A percentile compares a stretch with the other conserved stretches of the same genome.
Conservation (phyloP, 257 asterid genomes). For the Petunia secreta region DNA sequence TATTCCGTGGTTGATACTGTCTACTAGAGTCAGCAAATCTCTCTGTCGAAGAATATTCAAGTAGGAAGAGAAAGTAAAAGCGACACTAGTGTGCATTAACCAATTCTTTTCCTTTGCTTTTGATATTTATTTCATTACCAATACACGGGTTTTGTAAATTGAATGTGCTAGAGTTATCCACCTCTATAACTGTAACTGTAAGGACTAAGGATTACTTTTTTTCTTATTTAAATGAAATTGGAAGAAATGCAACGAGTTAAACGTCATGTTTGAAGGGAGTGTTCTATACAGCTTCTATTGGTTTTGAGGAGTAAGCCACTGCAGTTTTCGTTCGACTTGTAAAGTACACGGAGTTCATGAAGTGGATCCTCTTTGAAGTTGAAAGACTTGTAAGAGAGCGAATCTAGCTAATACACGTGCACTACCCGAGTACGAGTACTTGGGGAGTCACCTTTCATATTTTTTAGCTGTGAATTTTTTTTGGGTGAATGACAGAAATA, state of each 20-base stretch:
- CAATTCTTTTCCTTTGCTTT: background rate
- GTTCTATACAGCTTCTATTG: conserved; percentile 5
- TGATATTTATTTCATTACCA: background rate
- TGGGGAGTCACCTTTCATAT: no score
- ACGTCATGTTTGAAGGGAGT: background rate
- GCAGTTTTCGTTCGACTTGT: background rate
- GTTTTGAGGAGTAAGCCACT: background rate
- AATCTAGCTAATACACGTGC: no score
- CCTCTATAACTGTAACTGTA: background rate
- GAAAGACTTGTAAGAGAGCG: background rate
- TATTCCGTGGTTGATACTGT: conserved; percentile 84
- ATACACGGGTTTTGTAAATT: background rate
- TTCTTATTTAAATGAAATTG: background rate
- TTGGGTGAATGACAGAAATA: no score
- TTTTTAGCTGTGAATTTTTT: no score
- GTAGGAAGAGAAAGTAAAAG: conserved; percentile 30
- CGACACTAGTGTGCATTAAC: background rate
- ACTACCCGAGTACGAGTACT: no score
- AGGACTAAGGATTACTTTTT: background rate
- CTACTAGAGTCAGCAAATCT: conserved; percentile 75
- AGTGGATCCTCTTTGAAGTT: background rate
- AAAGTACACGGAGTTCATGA: background rate
- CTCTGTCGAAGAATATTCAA: conserved; percentile 63
- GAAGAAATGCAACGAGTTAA: background rate
- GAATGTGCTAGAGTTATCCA: background rate